Evolutionary conservation across 768 basidiomycete genomes (phyloP).

Genomic region (Xerocomus potaroensis): DNA sequence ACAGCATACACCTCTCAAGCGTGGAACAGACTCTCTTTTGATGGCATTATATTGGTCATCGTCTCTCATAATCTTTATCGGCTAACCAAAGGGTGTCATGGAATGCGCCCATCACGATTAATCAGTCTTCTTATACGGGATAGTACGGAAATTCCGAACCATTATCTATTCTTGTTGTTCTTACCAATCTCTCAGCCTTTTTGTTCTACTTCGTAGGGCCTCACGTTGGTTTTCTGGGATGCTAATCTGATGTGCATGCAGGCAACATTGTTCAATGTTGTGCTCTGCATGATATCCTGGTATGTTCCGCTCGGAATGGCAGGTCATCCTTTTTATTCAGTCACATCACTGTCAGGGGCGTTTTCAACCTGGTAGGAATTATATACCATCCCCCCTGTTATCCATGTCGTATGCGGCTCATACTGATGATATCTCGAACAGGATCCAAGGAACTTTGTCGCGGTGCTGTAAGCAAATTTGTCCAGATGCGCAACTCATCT

Average conservation of each 20-base stretch:
- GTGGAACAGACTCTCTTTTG: slow-evolving; percentile 10
- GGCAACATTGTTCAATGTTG: slow-evolving; percentile 11
- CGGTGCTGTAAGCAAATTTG: background rate
- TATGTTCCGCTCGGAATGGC: slow-evolving; percentile 1
- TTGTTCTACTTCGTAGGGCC: slow-evolving; percentile 18
- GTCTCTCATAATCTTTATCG: background rate
- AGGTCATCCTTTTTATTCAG: background rate
- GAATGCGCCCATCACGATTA: background rate
- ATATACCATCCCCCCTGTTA: background rate
- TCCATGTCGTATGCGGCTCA: background rate
- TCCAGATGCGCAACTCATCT: background rate
- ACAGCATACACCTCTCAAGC: background rate
- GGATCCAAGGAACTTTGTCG: slow-evolving; percentile 2
- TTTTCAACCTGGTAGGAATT: slow-evolving; percentile 9
- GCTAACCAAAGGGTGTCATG: background rate
- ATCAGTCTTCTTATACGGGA: slow-evolving; percentile 17
- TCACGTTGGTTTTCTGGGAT: background rate
- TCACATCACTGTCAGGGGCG: slow-evolving; percentile 5
- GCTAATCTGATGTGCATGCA: background rate
- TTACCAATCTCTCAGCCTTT: slow-evolving; percentile 5
- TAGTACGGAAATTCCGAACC: slow-evolving; percentile 6
- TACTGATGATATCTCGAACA: background rate
- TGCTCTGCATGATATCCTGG: slow-evolving; percentile 16
- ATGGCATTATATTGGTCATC: background rate
- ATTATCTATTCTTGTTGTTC: background rate